Evolutionary conservation across 139 green algal genomes (phyloP).

Genomic region (Eudorina sp.): DNA sequence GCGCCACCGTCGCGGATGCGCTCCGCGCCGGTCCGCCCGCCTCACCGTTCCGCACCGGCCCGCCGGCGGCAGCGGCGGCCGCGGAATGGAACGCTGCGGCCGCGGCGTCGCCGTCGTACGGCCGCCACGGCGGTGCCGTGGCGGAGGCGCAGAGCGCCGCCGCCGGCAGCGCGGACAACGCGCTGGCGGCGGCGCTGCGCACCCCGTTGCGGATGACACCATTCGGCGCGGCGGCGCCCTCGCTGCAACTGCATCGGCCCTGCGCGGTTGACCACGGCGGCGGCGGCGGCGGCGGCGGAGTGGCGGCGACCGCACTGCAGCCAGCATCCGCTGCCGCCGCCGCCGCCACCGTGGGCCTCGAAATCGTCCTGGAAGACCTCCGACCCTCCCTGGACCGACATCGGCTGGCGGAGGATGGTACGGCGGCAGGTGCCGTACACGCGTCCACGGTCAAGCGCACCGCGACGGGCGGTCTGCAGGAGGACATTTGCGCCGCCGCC

Average conservation of each 20-base stretch:
- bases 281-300: no score
- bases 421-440: neutral
- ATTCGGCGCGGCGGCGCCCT: neutral
- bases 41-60: no score
- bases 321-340: neutral
- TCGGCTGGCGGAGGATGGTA: neutral
- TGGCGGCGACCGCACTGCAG: neutral
- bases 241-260: neutral
- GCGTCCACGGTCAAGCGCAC: no score
- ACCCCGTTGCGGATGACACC: neutral
- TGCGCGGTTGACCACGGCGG: neutral
- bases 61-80: no score
- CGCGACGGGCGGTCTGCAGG: no score
- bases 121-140: neutral
- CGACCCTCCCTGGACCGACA: conserved; percentile 15
- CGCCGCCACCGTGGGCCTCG: neutral
- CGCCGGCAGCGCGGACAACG: neutral
- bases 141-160: neutral
- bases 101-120: neutral
- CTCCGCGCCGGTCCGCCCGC: no score
- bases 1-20: no score
- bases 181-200: neutral
- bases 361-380: conserved; percentile 5
- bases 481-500: no score
- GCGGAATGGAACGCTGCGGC: no score